Base-by-base conservation (phyloP, 208 protist genomes). In the Crithidia bombi region DNA sequence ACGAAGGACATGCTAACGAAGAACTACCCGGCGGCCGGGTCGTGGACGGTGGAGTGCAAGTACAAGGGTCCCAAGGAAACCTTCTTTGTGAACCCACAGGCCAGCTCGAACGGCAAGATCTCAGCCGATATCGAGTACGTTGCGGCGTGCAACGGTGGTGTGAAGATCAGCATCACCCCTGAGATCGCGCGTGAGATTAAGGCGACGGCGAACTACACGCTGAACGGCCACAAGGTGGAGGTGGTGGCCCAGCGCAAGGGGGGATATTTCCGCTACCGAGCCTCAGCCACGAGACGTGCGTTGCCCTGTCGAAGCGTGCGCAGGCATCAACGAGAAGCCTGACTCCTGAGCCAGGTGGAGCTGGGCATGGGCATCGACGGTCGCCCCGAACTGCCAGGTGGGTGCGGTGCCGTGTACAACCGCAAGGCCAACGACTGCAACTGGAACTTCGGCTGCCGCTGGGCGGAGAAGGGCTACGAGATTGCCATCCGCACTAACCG, bases 1-100 rank as follows among this genome's bases (percentile, higher is more conserved):
- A 80, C 78, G 35, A 90, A 85, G 65, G 90, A 95, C 51, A 61
- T 92, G 43, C 82, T 95, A 30, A 82, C 74, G 38, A 92, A 90
- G 74, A 86, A 82, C 80, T 89, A 82, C 71, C 75, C 67, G 38
- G 69, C 64, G n/a, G 14, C 81, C 25, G 43, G 58, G 28, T 65
- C 56, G 52, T 92, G 87, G 87, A 91, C 86, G 63, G 30, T 93
- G 51, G 87, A 95, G 86, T 78, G 75, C 82, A 93, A 93, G 75
- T 74, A 84, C 75, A 94, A 92, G 76, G 82, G 75, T 52, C 55
- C 78, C 28, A 80, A 83, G 75, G 81, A 85, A 49, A 74, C 52
- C 17, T 68, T 94, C 36, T 75, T 83, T 57, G 70, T 91, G 55
- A 91, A 90, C 84, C 84, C 86, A 59, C 62, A 78, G 69, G 77